Base-by-base conservation (phyloP, 176 grass and related monocot genomes). In the Bolboschoenus planiculmis region DNA sequence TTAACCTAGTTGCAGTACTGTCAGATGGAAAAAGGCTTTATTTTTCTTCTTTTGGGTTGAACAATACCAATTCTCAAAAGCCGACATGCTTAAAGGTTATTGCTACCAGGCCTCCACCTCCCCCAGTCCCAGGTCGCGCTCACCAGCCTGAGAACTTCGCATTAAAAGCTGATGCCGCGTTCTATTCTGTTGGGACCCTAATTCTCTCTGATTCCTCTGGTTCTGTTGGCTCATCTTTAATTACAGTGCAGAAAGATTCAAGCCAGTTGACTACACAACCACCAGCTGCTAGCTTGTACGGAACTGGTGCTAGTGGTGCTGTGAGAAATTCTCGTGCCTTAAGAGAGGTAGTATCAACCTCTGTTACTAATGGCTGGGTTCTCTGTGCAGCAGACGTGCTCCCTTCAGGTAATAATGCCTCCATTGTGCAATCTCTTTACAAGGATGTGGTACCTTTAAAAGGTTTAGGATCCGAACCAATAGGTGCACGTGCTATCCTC, bases 21-120 rank as follows among this genome's bases (percentile, higher is more conserved):
- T 98, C 95, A 67, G 95, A 98, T 88, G 95, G 95, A 33, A 93
- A 93, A 85, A 91, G 95, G 86, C 53, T 98, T 54, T 98, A 95
- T 81, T 95, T 91, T 42, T 87, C 87, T 88, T 92, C 95, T 78
- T 82, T 89, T 92, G 95, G 95, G 79, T 75, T 96, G 80, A 90
- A 62, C 56, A 89, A 51, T 88, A 26, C 78, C 27, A 43, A 40
- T 91, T 30, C 84, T 82, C 95, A 93, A 78, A 98, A 89, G 81
- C 95, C 95, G 27, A 90, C 87, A 37, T 91, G 95, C 88, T 87
- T 98, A 86, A 98, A 93, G 91, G 87, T 95, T 86, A 85, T 98
- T 87, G 85, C 92, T 78, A 98, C 90, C 58, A 94, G 95, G 73
- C 92, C 92, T 79, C 89, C 95, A 85, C 95, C 95, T 88, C 95